Base-by-base conservation (phyloP, 2,329 filamentous ascomycete species). In the Tolypocladium tundrense region DNA sequence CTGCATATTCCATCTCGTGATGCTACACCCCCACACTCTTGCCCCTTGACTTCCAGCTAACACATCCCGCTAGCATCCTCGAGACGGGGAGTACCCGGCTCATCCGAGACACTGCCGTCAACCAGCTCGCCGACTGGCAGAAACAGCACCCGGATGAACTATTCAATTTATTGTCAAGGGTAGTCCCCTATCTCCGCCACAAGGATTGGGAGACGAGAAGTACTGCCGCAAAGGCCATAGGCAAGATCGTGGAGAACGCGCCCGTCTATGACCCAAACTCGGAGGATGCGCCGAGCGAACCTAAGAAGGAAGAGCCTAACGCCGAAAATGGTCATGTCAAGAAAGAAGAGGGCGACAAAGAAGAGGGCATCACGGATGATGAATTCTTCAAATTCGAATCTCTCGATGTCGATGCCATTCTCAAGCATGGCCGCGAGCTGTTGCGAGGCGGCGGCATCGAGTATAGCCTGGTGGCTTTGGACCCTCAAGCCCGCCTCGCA, bases 131-230 rank as follows among this genome's bases (percentile, higher is more conserved):
- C 61, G 94, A 99, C 75, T 94, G 96, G 73, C 95, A 99, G 75
- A 97, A 97, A 71, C 90, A 94, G 72, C 94, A 97, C 67, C 94
- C 94, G 0, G 93, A 99, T 75, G 95, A 99, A 72, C 79, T 99
- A 1, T 97, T 97, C 75, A 97, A 97, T 69, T 82, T 99, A 8
- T 81, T 99, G 14, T 93, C 91, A 37, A 83, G 93, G 60, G 92
- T 99, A 39, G 87, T 99, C n/a, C 93, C 94, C 1, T 99, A 97
- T 72, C 81, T 99, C 37, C 86, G 90, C 59, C 93, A 94, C 65
- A 96, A 93, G 71, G 93, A 92, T 69, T 99, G 94, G 94, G 94
- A 99, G 69, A 99, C 94, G 33, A 82, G 95, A 65, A 92, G 88
- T 60, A 95, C 94, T 57, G 89, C 95, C 53, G 91, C 93, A 65